These are phyloP conservation scores for Cubamyces sp. DNA, from an alignment of 768 basidiomycete genomes.

Conservation along the genomic window DNA sequence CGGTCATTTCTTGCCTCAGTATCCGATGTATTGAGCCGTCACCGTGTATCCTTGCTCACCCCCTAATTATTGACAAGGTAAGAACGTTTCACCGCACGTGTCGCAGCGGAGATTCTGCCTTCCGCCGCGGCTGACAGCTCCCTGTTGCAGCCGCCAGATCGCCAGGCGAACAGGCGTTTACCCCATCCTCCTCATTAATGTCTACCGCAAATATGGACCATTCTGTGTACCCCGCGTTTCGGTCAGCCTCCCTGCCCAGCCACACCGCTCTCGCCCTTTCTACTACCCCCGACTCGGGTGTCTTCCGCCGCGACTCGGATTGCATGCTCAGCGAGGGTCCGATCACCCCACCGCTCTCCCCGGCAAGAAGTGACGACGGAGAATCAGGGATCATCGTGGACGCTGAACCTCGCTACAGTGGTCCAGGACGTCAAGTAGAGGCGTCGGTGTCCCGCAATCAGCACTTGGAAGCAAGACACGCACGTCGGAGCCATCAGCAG, in stretches of 20 bases:
- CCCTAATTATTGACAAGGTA: constrained; percentile 30
- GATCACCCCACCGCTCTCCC: constrained; percentile 74
- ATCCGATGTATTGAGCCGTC: constrained; percentile 26
- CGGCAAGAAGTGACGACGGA: constrained; percentile 50
- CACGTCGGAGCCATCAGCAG: constrained; percentile 22
- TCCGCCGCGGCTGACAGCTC: constrained; percentile 27
- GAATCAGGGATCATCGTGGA: constrained; percentile 43
- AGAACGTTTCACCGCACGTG: constrained; percentile 25
- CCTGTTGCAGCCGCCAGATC: constrained; percentile 23
- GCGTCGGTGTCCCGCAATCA: constrained; percentile 9
- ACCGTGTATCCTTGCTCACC: constrained; percentile 21
- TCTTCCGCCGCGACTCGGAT: constrained; percentile 43
- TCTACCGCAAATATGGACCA: constrained; percentile 28
- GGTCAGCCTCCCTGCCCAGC: constrained; percentile 35
- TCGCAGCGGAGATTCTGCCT: constrained; percentile 21
- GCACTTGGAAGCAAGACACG: constrained; percentile 11
- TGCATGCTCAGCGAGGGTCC: constrained; percentile 58
- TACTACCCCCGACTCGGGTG: constrained; percentile 24
- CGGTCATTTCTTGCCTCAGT: constrained; percentile 16
- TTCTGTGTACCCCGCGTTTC: constrained; percentile 29
- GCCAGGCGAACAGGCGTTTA: constrained; percentile 30
- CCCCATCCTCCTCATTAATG: constrained; percentile 27
- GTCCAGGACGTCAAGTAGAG: constrained; percentile 29
- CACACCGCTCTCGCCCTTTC: constrained; percentile 18
- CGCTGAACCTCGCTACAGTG: constrained; percentile 42